Percentiles rank a stretch among this genome's conserved stretches.
Evolutionary conservation across 2,329 filamentous ascomycete genomes (phyloP).

Genomic region (Chrysoporthe puriensis): DNA sequence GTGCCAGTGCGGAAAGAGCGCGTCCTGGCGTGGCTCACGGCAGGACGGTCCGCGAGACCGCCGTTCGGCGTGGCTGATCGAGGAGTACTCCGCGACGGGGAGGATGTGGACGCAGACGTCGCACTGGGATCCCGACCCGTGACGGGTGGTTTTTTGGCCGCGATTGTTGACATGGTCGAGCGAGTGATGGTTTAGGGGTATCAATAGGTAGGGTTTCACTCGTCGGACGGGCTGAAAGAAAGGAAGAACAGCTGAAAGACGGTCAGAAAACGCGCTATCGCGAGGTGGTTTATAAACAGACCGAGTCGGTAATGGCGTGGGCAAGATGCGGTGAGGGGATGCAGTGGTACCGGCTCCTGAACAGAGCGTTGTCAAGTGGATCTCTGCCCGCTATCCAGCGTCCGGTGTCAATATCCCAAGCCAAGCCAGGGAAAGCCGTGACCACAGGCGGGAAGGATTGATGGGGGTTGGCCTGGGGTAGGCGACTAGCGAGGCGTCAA

Average conservation of each 20-base stretch:
- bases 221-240: slow-evolving; percentile 9
- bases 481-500: slow-evolving; percentile 27
- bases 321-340: slow-evolving; percentile 31
- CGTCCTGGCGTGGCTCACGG: slow-evolving; percentile 44
- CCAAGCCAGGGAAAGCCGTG: neutral
- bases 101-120: slow-evolving; percentile 35
- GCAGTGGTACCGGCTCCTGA: slow-evolving; percentile 24
- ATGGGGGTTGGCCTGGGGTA: slow-evolving; percentile 9
- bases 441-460: neutral
- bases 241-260: slow-evolving; percentile 18
- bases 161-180: slow-evolving; percentile 52
- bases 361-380: slow-evolving; percentile 28
- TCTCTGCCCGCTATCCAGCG: slow-evolving; percentile 11
- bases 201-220: slow-evolving; percentile 17
- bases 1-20: slow-evolving; percentile 67
- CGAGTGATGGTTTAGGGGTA: slow-evolving; percentile 9
- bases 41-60: slow-evolving; percentile 44
- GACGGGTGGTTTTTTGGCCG: slow-evolving; percentile 56
- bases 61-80: slow-evolving; percentile 55
- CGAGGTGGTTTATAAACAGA: slow-evolving; percentile 27
- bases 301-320: slow-evolving; percentile 16
- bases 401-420: slow-evolving; percentile 7
- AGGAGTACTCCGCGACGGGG: slow-evolving; percentile 43
- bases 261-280: slow-evolving; percentile 23
- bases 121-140: slow-evolving; percentile 50